A percentile compares a stretch with the other conserved stretches of the same genome.
Conservation (phyloP, 1,284 basidiomycete genomes). For the Anthracocystis setariae region DNA sequence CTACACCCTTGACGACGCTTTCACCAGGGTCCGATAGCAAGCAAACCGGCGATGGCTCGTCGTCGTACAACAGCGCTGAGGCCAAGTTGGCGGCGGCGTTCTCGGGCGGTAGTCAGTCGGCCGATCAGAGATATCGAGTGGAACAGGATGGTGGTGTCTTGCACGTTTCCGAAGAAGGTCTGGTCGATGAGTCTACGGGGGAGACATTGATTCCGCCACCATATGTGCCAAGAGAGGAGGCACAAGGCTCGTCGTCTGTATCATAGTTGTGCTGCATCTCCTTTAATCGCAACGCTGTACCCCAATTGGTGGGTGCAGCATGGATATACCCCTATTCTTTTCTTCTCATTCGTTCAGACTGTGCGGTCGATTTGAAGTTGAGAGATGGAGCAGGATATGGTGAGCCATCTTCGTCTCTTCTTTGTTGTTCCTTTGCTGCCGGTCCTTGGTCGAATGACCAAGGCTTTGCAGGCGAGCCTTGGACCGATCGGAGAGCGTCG, state of each 20-base stretch:
- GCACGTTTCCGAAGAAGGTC: constrained; percentile 29
- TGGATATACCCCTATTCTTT: background rate
- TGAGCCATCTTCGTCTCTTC: too few relatives aligned
- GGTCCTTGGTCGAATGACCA: too few relatives aligned
- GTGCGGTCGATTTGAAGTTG: too few relatives aligned
- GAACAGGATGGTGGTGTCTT: constrained; percentile 38
- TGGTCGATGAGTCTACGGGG: constrained; percentile 31
- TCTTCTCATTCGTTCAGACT: background rate
- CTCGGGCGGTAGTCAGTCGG: constrained; percentile 3
- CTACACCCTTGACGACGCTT: constrained; percentile 8
- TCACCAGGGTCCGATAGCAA: constrained; percentile 1
- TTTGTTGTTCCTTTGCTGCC: too few relatives aligned
- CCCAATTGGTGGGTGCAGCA: too few relatives aligned
- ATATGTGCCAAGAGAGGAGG: constrained; percentile 25
- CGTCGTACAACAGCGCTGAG: background rate
- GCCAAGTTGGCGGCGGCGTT: background rate
- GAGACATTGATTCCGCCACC: constrained; percentile 40
- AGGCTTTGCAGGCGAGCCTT: too few relatives aligned
- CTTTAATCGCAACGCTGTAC: too few relatives aligned
- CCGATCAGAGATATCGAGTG: constrained; percentile 18
- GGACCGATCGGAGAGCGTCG: too few relatives aligned
- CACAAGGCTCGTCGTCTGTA: background rate
- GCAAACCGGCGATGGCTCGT: too few relatives aligned
- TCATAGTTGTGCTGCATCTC: too few relatives aligned
- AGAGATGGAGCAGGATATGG: too few relatives aligned